Evolutionary conservation across 2,329 filamentous ascomycete species (phyloP).

Genomic region (Lizonia empirigonia): DNA sequence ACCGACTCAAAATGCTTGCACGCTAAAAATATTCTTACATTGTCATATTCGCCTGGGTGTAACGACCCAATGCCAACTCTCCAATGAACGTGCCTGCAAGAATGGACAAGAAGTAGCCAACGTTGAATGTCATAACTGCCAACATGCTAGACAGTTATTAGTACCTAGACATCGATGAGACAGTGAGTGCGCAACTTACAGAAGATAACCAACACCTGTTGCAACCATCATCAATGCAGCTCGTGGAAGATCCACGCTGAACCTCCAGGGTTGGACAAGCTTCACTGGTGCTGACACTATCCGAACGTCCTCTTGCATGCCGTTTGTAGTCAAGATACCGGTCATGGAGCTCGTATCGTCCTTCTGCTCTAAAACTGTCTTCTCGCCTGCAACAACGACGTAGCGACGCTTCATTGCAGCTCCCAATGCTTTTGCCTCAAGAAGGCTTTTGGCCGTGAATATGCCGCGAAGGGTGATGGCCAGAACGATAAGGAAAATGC

Average conservation of each 20-base stretch:
- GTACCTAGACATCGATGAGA: constrained; percentile 4
- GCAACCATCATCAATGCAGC: constrained; percentile 73
- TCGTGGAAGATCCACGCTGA: constrained; percentile 77
- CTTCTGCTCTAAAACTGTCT: constrained; percentile 63
- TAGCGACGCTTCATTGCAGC: constrained; percentile 76
- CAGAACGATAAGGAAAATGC: constrained; percentile 86
- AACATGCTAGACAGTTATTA: constrained; percentile 70
- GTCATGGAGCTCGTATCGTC: constrained; percentile 63
- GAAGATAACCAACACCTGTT: constrained; percentile 79
- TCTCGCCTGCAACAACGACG: constrained; percentile 71
- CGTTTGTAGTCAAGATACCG: constrained; percentile 73
- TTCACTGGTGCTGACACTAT: constrained; percentile 67
- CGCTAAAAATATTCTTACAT: constrained; percentile 26
- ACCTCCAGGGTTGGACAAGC: constrained; percentile 72
- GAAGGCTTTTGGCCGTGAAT: constrained; percentile 68
- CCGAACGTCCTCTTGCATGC: constrained; percentile 78
- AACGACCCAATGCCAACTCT: constrained; percentile 79
- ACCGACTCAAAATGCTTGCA: not conserved
- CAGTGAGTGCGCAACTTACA: constrained; percentile 64
- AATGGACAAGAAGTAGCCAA: constrained; percentile 84
- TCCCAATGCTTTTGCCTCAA: constrained; percentile 72
- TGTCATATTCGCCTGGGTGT: constrained; percentile 46
- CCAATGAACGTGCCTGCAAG: constrained; percentile 82
- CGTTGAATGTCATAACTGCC: constrained; percentile 87
- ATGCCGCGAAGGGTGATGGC: constrained; percentile 72